A percentile compares a stretch with the other conserved stretches of the same genome.
phyloP scores from a whole-genome alignment of 192 early-diverging fungal genomes.

The Linnemannia elongata region DNA sequence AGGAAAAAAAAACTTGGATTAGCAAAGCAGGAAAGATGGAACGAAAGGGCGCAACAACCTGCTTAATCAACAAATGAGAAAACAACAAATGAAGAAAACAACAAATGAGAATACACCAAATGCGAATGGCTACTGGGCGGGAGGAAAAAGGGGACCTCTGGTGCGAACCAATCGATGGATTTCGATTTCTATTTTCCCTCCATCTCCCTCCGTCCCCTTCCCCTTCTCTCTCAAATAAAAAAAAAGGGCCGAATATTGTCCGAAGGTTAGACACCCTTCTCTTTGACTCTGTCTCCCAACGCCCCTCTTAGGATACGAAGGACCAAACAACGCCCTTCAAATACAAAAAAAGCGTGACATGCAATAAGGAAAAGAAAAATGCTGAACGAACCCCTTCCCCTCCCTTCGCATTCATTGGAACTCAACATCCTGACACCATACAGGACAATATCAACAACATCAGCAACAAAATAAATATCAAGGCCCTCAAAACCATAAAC shows the following conservation, averaged over 20 bases:
- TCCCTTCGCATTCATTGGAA: not conserved
- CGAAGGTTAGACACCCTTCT: too few relatives aligned
- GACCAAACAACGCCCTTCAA: too few relatives aligned
- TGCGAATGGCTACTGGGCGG: too few relatives aligned
- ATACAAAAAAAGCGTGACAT: not conserved
- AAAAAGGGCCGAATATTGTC: not conserved
- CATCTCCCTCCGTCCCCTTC: not conserved
- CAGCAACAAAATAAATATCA: not conserved
- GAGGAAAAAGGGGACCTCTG: not conserved
- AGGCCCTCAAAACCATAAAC: not conserved
- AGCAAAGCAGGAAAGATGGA: not conserved
- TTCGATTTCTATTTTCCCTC: not conserved
- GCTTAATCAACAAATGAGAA: not conserved
- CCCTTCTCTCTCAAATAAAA: not conserved
- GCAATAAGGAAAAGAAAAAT: not conserved
- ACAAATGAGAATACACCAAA: not conserved
- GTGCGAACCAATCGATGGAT: not conserved
- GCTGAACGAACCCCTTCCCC: not conserved
- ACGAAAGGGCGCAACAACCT: too few relatives aligned
- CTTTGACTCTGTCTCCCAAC: too few relatives aligned
- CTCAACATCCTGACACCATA: too few relatives aligned
- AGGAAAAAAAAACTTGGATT: not conserved
- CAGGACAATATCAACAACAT: too few relatives aligned
- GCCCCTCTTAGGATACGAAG: too few relatives aligned
- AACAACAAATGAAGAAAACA: not conserved